phyloP scores from a whole-genome alignment of 768 basidiomycete genomes.

The Termitomyces heimii region DNA sequence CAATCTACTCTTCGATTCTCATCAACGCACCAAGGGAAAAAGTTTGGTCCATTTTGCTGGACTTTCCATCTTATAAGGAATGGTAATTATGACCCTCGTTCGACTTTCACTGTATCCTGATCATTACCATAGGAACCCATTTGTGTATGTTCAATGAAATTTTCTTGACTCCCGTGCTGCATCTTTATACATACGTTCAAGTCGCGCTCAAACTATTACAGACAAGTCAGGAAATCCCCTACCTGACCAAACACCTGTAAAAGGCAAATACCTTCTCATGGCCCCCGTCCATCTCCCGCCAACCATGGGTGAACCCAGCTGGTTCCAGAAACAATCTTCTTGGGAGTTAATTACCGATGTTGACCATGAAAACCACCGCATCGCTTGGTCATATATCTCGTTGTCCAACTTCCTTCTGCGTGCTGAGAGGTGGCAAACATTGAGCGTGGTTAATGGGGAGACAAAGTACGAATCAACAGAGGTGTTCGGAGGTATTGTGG shows the following conservation, averaged over 20 bases:
- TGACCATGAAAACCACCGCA: slow-evolving; percentile 48
- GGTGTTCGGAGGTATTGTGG: slow-evolving; percentile 50
- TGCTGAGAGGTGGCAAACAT: slow-evolving; percentile 59
- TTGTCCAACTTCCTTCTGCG: slow-evolving; percentile 42
- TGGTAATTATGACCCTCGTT: slow-evolving; percentile 35
- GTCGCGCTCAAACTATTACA: slow-evolving; percentile 45
- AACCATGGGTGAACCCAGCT: slow-evolving; percentile 37
- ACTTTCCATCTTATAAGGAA: slow-evolving; percentile 55
- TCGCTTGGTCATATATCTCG: slow-evolving; percentile 46
- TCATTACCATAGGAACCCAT: slow-evolving; percentile 49
- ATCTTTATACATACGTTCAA: slow-evolving; percentile 15
- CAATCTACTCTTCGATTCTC: slow-evolving; percentile 34
- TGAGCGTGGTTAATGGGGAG: slow-evolving; percentile 42
- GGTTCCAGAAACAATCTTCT: slow-evolving; percentile 31
- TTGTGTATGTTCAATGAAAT: slow-evolving; percentile 38
- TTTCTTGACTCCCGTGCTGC: background rate
- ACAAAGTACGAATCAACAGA: slow-evolving; percentile 64
- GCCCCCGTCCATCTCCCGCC: slow-evolving; percentile 55
- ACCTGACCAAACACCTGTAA: slow-evolving; percentile 40
- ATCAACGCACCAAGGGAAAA: slow-evolving; percentile 59
- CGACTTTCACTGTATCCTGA: background rate
- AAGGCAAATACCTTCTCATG: slow-evolving; percentile 43
- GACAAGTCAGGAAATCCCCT: slow-evolving; percentile 32
- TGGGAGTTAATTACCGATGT: slow-evolving; percentile 42
- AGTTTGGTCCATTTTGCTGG: slow-evolving; percentile 57